Conservation (phyloP, 1,284 basidiomycete species). For the Cutaneotrichosporon sp. region DNA sequence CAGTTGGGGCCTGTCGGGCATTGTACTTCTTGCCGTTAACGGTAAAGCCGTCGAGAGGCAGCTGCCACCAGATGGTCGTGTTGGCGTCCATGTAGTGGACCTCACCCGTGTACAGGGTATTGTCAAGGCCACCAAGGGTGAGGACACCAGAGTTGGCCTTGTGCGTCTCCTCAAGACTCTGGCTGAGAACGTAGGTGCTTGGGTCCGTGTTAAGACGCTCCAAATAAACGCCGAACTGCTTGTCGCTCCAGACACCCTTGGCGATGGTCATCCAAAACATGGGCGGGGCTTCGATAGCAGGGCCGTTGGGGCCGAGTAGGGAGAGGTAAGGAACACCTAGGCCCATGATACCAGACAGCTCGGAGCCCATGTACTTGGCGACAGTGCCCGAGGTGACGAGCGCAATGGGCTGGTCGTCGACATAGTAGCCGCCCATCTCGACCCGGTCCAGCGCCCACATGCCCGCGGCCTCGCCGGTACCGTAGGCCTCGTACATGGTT, state of each 20-base stretch:
- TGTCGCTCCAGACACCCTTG: slow-evolving; percentile 55
- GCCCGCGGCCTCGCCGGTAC: slow-evolving; percentile 67
- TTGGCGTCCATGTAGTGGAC: slow-evolving; percentile 64
- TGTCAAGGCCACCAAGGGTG: slow-evolving; percentile 63
- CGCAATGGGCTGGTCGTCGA: slow-evolving; percentile 58
- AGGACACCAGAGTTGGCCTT: slow-evolving; percentile 69
- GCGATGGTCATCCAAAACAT: slow-evolving; percentile 57
- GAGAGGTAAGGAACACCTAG: slow-evolving; percentile 33
- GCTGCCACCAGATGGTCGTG: slow-evolving; percentile 48
- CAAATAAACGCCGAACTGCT: slow-evolving; percentile 70
- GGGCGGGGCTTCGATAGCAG: background rate
- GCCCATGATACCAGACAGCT: slow-evolving; percentile 46
- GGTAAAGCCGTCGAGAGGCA: slow-evolving; percentile 48
- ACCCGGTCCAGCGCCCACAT: slow-evolving; percentile 62
- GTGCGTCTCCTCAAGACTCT: slow-evolving; percentile 51
- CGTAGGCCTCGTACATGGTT: slow-evolving; percentile 66
- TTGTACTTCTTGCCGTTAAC: slow-evolving; percentile 40
- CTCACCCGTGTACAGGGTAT: slow-evolving; percentile 64
- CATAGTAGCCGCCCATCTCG: slow-evolving; percentile 68
- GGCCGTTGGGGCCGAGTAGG: background rate
- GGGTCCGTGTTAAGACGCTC: slow-evolving; percentile 52
- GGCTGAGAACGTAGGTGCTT: background rate
- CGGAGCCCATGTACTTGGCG: slow-evolving; percentile 14
- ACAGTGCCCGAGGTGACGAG: slow-evolving; percentile 22
- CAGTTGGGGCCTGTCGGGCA: background rate